These are phyloP conservation scores for Candida sonorensis DNA, from an alignment of 805 yeast species.

Conservation along the genomic window DNA sequence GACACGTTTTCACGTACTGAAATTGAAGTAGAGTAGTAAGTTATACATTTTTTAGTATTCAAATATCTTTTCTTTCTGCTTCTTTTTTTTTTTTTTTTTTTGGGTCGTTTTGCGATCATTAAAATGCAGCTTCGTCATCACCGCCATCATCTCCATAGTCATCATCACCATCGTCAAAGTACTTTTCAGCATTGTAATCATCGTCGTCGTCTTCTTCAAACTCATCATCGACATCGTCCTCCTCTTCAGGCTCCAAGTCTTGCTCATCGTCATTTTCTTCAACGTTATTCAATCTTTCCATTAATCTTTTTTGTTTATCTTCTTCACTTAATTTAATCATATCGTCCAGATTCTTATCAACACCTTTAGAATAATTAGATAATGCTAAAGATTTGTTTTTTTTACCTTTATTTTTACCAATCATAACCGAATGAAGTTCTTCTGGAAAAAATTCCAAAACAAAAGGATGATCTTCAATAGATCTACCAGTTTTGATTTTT, in stretches of 20 bases:
- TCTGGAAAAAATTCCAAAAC: conserved; percentile 64
- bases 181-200: conserved; percentile 74
- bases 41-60: no score
- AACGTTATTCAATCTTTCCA: conserved; percentile 28
- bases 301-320: conserved; percentile 22
- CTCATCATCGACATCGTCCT: conserved; percentile 63
- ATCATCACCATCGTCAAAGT: conserved; percentile 69
- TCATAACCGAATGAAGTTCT: conserved; percentile 70
- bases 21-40: no score
- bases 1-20: no score
- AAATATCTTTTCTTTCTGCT: no score
- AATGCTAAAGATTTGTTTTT: conserved; percentile 42
- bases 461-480: conserved; percentile 76
- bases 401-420: conserved; percentile 42
- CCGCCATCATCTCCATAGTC: conserved; percentile 49
- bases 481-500: conserved; percentile 60
- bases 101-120: no score
- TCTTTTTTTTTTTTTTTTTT: no score
- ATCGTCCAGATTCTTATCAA: conserved; percentile 31
- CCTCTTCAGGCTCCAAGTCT: conserved; percentile 38
- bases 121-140: conserved; percentile 70
- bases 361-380: conserved; percentile 30
- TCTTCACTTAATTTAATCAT: conserved; percentile 21
- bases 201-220: conserved; percentile 70
- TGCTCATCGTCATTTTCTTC: conserved; percentile 37